Base-by-base conservation (phyloP, 768 basidiomycete genomes). In the Trametes elegans region DNA sequence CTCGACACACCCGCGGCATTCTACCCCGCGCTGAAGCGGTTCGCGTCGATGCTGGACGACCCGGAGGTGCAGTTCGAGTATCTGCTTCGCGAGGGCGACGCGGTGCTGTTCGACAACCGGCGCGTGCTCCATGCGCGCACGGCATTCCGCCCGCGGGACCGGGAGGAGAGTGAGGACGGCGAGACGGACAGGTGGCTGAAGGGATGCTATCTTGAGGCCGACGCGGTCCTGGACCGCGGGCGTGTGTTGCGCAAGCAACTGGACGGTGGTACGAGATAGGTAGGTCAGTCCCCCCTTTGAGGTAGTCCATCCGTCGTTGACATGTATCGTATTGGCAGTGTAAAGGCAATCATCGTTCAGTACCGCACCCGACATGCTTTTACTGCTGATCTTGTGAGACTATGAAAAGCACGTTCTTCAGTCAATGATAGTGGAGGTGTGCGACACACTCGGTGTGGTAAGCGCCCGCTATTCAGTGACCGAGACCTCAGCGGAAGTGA, bases 71-170 rank as follows among this genome's bases (percentile, higher is more conserved):
- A 75, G 36, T 88, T 79, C 55, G 69, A 80, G 59, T 86, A 90
- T 70, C 83, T 80, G 42, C 72, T 98, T 39, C 68, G 73, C 27
- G 91, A 94, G 70, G 92, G 93, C 27, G 92, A 96, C 57, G 85
- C 86, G 5, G 93, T 90, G 18, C 46, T 96, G 9, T 99, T 99
- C 62, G 95, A 98, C 66, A 99, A 98, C 64, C 77, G 94, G 23
- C 76, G 96, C 14, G 83, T 96, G 3, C 68, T 98, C 56, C 96
- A 99, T 68, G 93, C 90, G 0, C 75, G 96, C 21, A 88, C 85
- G 0, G 86, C 84, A 11, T 98, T 98, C 65, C 73, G 74, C 23
- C 66, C 62, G 55, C 68, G 59, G 29, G 75, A 79, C 24, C 79
- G 77, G n/a, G 79, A 80, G 52, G 71, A 16, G n/a, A 40, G 44